Evolutionary conservation across 306 rosid species (phyloP).

Genomic region (Crataegus laevigata): DNA sequence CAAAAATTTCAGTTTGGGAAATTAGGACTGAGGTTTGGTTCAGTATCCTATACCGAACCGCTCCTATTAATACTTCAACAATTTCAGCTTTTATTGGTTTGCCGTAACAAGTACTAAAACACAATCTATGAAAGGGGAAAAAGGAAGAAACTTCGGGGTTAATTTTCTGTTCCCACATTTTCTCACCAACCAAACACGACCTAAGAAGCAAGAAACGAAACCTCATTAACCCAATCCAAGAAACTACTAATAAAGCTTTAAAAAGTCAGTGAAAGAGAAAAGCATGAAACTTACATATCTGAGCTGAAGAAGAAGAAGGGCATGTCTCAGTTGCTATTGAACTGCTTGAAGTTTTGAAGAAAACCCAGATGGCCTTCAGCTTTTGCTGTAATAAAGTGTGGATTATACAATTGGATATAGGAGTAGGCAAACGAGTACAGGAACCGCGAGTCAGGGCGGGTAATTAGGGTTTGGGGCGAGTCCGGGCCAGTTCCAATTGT

Average conservation of each 20-base stretch:
- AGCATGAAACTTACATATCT: constrained; percentile 21
- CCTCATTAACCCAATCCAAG: not conserved
- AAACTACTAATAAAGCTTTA: not conserved
- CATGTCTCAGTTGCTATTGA: constrained; percentile 1
- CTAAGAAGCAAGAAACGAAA: not conserved
- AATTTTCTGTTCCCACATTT: not conserved
- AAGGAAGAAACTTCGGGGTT: not conserved
- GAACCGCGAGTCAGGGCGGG: too few species aligned
- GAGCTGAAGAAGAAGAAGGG: constrained; percentile 10
- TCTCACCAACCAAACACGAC: not conserved
- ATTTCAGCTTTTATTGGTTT: too few species aligned
- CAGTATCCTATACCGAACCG: too few species aligned
- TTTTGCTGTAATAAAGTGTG: not conserved
- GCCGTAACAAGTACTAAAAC: not conserved
- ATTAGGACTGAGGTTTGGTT: too few species aligned
- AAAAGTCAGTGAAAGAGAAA: not conserved
- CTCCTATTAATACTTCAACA: too few species aligned
- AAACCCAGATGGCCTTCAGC: not conserved
- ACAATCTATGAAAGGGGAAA: not conserved
- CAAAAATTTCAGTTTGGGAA: too few species aligned
- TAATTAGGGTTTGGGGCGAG: too few species aligned
- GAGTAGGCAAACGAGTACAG: too few species aligned
- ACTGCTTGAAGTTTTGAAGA: not conserved
- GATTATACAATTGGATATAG: not conserved
- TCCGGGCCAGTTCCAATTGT: too few species aligned